Evolutionary conservation across 2,329 filamentous ascomycete species (phyloP), one percentile per base, ranked within the genome.

Genomic region (Phyllosticta paracitricarpa): DNA sequence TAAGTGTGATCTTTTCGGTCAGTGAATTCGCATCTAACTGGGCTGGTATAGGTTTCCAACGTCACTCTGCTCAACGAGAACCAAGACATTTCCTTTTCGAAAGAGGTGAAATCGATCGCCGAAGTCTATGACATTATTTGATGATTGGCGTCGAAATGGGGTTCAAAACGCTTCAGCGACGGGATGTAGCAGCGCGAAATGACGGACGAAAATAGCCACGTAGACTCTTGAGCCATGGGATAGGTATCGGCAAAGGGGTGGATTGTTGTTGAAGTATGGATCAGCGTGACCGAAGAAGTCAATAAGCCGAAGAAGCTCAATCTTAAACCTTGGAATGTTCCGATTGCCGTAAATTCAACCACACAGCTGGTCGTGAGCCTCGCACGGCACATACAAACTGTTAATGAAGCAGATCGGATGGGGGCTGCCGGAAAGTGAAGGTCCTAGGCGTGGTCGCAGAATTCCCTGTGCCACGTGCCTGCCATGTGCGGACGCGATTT

Each of bases 51-150:
- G 89, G 87, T 92, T 58, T 79, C 80, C 2, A 82, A 84, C 54
- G 88, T 93, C 25, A 83, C 83, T 26, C 76, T 94, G 67, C 70
- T 92, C 61, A 89, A 90, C 65, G 84, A 89, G 78, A 83, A 86
- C 66, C 88, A 93, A 73, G 85, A 90, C 57, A 87, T 95, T 59
- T 85, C 85, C 22, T 95, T 91, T 77, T 89, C 88, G 55, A 93
- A 91, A 77, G 89, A 94, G 62, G 78, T 92, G 72, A 89, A 86
- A 76, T 90, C 85, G 22, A 79, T 85, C 61, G 87, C 89, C 4
- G 90, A 93, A 66, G 84, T 83, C 65, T 95, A 90, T 75, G 70
- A 86, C 64, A 87, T 95, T 70, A 87, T 89, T 76, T 93, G 85
- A 62, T 57, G 48, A 61, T n/a, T 57, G 55, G 57, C 19, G 33